Evolutionary conservation across 2,329 filamentous ascomycete species (phyloP).

Genomic region (Trichoderma afroharzianum): DNA sequence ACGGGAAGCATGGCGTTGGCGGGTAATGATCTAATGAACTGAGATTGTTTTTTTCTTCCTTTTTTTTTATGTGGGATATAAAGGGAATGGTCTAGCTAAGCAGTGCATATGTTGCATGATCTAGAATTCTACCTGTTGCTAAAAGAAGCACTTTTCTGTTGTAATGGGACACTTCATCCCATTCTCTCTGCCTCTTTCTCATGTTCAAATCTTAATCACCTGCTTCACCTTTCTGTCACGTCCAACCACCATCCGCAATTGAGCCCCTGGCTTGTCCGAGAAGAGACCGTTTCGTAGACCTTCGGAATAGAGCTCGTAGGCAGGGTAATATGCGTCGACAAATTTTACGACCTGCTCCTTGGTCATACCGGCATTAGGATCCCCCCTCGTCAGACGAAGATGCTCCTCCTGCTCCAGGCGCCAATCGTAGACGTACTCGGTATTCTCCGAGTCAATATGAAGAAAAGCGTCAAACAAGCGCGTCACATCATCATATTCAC

Average conservation of each 20-base stretch:
- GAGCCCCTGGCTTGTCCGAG: constrained; percentile 44
- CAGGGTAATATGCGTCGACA: constrained; percentile 65
- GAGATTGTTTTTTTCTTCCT: neutral
- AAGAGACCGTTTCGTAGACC: constrained; percentile 57
- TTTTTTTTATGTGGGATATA: neutral
- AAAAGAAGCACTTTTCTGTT: neutral
- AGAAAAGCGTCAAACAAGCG: constrained; percentile 52
- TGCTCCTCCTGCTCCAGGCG: constrained; percentile 74
- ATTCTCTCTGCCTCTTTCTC: neutral
- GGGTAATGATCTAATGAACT: neutral
- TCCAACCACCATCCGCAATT: constrained; percentile 60
- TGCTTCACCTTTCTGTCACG: constrained; percentile 58
- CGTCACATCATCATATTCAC: constrained; percentile 47
- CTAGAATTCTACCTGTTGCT: neutral
- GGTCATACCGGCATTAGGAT: constrained; percentile 65
- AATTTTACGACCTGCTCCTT: constrained; percentile 75
- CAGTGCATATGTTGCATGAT: neutral
- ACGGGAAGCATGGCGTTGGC: neutral
- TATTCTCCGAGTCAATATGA: constrained; percentile 66
- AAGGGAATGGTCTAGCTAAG: neutral
- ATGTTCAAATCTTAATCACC: constrained; percentile 38
- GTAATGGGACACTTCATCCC: neutral
- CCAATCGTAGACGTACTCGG: constrained; percentile 79
- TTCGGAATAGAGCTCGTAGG: constrained; percentile 66
- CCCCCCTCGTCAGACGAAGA: constrained; percentile 61